Base-by-base conservation (phyloP, 768 basidiomycete genomes). In the Russula brevipes region DNA sequence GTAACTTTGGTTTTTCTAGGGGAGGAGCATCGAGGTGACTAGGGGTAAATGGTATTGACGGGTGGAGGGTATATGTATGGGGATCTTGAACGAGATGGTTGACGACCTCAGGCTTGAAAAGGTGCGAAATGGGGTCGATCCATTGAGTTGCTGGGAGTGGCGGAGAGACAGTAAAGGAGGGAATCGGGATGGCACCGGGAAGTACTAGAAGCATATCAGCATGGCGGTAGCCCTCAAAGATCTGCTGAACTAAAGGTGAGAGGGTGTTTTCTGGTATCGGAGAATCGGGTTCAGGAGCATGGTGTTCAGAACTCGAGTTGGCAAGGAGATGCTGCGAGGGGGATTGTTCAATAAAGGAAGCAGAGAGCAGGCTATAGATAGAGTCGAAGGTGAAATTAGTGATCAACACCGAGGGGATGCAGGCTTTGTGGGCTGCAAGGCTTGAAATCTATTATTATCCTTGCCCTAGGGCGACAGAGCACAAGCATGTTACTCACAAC, bases 341-440 rank as follows among this genome's bases (percentile, higher is more conserved):
- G 14, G 55, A 46, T 44, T 61, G 65, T n/a, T 63, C 59, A n/a
- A 80, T 69, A 39, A 85, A 71, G 4, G 79, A 72, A 0, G 87
- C 83, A 4, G 85, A 81, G 19, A 91, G 84, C 66, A 85, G 90
- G 65, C 86, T 88, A 72, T 86, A 92, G 12, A 90, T 88, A 1
- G 89, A 87, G 73, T 92, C 89, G 72, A 91, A 92, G 0, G 88
- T 87, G 71, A 92, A 92, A 75, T 92, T 92, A 49, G 88, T 89
- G 66, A 91, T 80, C 17, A 92, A 75, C 45, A 85, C 77, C 1
- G 86, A 86, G 1, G 88, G 89, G n/a, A 91, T 76, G 0, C 81
- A 79, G 0, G 84, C 81, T 42, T 76, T 71, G 50, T 84, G 82
- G 2, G 88, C 89, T 1, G 89, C 87, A 41, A 86, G 78, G 68